Conservation (phyloP, 2,329 filamentous ascomycete genomes). For the Calonectria crousiana region DNA sequence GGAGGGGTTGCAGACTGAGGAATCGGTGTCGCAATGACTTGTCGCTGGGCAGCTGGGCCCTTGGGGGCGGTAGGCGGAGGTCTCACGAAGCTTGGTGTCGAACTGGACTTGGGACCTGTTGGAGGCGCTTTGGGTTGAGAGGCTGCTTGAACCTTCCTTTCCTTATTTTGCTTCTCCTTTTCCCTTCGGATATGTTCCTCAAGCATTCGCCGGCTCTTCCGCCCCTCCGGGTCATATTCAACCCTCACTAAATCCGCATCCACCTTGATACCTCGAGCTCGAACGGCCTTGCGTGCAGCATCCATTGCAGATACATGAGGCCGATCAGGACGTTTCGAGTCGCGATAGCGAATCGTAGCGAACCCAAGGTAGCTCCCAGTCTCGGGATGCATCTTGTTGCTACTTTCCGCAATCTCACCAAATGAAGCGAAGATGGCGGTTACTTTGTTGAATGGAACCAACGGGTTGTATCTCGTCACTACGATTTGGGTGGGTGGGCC, state of each 20-base stretch:
- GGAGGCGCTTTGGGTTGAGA: conserved; percentile 50
- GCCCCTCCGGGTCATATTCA: conserved; percentile 89
- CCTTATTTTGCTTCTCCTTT: conserved; percentile 68
- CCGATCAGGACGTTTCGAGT: conserved; percentile 65
- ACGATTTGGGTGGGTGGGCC: conserved; percentile 92
- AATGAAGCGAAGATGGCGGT: conserved; percentile 82
- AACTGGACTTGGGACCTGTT: conserved; percentile 52
- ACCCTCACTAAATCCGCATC: conserved; percentile 83
- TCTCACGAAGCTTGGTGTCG: conserved; percentile 46
- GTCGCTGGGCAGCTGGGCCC: conserved; percentile 76
- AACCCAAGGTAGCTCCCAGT: conserved; percentile 96
- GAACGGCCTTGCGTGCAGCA: conserved; percentile 84
- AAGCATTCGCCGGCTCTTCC: conserved; percentile 83
- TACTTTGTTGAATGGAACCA: conserved; percentile 84
- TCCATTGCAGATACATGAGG: conserved; percentile 75
- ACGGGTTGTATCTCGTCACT: conserved; percentile 94
- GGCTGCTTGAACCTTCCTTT: conserved; percentile 45
- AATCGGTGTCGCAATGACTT: conserved; percentile 42
- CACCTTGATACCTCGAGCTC: conserved; percentile 81
- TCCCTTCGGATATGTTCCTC: conserved; percentile 79
- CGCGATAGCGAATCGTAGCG: conserved; percentile 90
- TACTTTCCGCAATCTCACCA: conserved; percentile 89
- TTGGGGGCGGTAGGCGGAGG: conserved; percentile 89
- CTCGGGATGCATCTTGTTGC: conserved; percentile 94
- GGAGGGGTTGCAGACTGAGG: conserved; percentile 51